Conservation (phyloP, 1,284 basidiomycete genomes). For the Cutaneotrichosporon spelunceum region DNA sequence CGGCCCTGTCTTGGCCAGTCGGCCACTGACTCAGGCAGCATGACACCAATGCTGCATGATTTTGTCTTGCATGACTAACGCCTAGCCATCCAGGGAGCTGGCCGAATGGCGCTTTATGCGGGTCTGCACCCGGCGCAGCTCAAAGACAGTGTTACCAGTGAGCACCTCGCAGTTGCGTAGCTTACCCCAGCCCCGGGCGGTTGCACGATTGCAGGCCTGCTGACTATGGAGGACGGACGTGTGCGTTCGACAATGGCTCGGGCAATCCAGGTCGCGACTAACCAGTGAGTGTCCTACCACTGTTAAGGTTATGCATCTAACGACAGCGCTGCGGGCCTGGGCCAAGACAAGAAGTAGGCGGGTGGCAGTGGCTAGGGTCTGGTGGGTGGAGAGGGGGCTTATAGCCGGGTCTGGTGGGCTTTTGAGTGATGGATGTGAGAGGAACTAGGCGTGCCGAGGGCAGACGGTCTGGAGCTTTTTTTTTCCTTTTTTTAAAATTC, state of each 20-base stretch:
- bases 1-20: not conserved
- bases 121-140: constrained; percentile 91
- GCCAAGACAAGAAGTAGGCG: constrained; percentile 47
- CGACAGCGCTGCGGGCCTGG: constrained; percentile 46
- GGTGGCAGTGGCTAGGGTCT: not conserved
- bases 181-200: constrained; percentile 78
- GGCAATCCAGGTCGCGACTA: constrained; percentile 88
- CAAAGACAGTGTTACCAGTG: constrained; percentile 96
- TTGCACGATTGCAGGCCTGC: constrained; percentile 93
- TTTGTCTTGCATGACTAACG: not conserved
- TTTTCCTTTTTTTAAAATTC: no score
- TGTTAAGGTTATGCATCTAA: constrained; percentile 8
- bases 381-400: not conserved
- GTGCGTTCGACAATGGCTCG: constrained; percentile 93
- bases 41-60: not conserved
- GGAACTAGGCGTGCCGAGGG: not conserved
- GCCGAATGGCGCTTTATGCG: constrained; percentile 87
- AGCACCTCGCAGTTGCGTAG: constrained; percentile 38
- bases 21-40: not conserved
- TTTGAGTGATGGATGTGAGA: not conserved
- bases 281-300: constrained; percentile 58
- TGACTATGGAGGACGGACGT: constrained; percentile 90
- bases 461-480: no score
- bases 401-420: not conserved
- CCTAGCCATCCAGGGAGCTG: constrained; percentile 90